Percentiles rank a stretch among this genome's conserved stretches.
Evolutionary conservation across 2,329 filamentous ascomycete species (phyloP).

Genomic region (Fusarium pilosicola): DNA sequence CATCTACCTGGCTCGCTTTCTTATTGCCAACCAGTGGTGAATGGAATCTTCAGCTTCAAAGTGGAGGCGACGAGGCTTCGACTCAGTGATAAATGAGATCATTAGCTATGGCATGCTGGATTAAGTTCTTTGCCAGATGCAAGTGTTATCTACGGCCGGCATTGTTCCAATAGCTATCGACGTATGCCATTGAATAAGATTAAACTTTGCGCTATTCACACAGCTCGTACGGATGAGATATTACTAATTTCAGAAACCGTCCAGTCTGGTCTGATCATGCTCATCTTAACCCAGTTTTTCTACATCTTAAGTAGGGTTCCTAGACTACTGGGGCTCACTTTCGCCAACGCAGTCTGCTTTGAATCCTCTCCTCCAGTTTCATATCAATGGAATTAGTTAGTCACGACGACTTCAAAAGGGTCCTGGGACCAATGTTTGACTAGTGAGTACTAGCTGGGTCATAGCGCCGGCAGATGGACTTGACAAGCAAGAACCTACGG

Average conservation of each 20-base stretch:
- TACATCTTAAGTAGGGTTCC: no score
- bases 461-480: background rate
- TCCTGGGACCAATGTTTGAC: no score
- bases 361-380: no score
- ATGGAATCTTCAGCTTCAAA: fast-evolving
- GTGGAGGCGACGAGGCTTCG: background rate
- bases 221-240: no score
- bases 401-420: no score
- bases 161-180: background rate
- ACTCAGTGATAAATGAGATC: no score
- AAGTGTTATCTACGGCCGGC: background rate
- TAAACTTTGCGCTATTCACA: background rate
- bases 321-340: no score
- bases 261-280: no score
- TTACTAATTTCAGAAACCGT: background rate
- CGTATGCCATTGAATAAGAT: background rate
- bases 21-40: fast-evolving
- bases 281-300: no score
- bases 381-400: no score
- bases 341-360: no score
- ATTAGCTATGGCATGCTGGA: background rate
- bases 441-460: background rate
- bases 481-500: background rate
- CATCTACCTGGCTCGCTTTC: background rate
- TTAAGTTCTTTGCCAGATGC: background rate